Conservation (phyloP, 2,329 filamentous ascomycete genomes). For the Helotiales sp. region DNA sequence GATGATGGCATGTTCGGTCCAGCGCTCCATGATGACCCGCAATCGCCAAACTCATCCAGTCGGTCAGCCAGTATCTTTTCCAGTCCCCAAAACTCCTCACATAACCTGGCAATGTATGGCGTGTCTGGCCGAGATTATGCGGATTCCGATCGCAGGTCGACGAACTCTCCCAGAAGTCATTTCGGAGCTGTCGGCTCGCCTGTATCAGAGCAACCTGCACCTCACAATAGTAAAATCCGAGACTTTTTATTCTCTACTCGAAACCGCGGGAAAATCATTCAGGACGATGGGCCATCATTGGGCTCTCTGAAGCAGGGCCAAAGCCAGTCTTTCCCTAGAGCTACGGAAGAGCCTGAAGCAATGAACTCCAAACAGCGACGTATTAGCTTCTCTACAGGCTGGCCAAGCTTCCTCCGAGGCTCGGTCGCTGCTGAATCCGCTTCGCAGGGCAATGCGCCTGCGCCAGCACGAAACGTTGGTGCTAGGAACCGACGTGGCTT, state of each 20-base stretch:
- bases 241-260: conserved; percentile 58
- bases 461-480: conserved; percentile 30
- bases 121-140: conserved; percentile 28
- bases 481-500: conserved; percentile 29
- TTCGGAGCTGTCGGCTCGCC: conserved; percentile 34
- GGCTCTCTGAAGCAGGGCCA: conserved; percentile 71
- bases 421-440: conserved; percentile 25
- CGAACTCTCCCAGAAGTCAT: conserved; percentile 29
- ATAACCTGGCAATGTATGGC: conserved; percentile 55
- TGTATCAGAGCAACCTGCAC: conserved; percentile 42
- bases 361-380: conserved; percentile 52
- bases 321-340: conserved; percentile 74
- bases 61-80: conserved; percentile 58
- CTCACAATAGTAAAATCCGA: conserved; percentile 45
- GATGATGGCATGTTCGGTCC: conserved; percentile 25
- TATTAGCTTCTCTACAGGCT: conserved; percentile 57
- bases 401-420: conserved; percentile 43
- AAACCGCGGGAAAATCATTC: conserved; percentile 60
- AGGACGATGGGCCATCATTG: conserved; percentile 62
- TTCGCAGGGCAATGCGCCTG: conserved; percentile 34
- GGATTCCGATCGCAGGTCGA: conserved; percentile 30
- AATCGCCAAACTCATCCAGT: conserved; percentile 61
- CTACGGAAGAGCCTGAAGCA: conserved; percentile 55
- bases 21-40: conserved; percentile 46
- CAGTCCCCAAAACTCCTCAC: conserved; percentile 61